Percentiles rank a stretch among this genome's conserved stretches.
phyloP scores from a whole-genome alignment of 1,139 yeast species.

The Saccharomyces hybrid region DNA sequence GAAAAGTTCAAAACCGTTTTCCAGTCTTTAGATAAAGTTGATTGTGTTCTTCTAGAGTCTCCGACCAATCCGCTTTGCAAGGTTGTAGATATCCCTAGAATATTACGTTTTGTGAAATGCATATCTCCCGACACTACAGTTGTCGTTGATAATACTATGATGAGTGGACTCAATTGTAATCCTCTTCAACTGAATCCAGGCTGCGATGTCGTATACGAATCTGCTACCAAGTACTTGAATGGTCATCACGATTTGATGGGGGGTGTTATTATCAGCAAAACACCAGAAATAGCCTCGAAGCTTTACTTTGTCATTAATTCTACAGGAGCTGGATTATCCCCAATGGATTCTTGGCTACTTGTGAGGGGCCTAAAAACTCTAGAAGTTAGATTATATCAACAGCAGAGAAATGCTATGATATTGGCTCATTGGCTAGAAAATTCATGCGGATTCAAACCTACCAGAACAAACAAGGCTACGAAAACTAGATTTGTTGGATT shows the following conservation, averaged over 20 bases:
- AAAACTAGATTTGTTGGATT: slow-evolving; percentile 83
- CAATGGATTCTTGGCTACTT: slow-evolving; percentile 85
- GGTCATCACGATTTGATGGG: slow-evolving; percentile 98
- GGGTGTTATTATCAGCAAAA: slow-evolving; percentile 72
- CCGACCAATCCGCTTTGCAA: slow-evolving; percentile 91
- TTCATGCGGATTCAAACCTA: slow-evolving; percentile 42
- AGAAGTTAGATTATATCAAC: slow-evolving; percentile 78
- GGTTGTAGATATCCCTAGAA: slow-evolving; percentile 67
- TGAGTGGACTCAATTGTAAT: slow-evolving; percentile 80
- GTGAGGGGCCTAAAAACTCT: slow-evolving; percentile 82
- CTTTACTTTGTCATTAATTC: slow-evolving; percentile 76
- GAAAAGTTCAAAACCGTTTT: slow-evolving; percentile 28
- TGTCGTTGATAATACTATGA: slow-evolving; percentile 92
- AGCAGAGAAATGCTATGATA: slow-evolving; percentile 67
- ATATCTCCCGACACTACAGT: slow-evolving; percentile 63
- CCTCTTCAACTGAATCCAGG: slow-evolving; percentile 73
- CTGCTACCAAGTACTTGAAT: slow-evolving; percentile 84
- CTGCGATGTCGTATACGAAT: slow-evolving; percentile 76
- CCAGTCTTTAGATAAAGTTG: slow-evolving; percentile 42
- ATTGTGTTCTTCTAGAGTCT: slow-evolving; percentile 63
- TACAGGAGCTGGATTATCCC: slow-evolving; percentile 84
- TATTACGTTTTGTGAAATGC: slow-evolving; percentile 58
- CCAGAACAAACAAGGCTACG: slow-evolving; percentile 10
- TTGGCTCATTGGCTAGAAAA: slow-evolving; percentile 68
- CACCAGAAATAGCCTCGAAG: slow-evolving; percentile 54